Evolutionary conservation across 2,329 filamentous ascomycete species (phyloP).

Genomic region (Colletotrichum sp.): DNA sequence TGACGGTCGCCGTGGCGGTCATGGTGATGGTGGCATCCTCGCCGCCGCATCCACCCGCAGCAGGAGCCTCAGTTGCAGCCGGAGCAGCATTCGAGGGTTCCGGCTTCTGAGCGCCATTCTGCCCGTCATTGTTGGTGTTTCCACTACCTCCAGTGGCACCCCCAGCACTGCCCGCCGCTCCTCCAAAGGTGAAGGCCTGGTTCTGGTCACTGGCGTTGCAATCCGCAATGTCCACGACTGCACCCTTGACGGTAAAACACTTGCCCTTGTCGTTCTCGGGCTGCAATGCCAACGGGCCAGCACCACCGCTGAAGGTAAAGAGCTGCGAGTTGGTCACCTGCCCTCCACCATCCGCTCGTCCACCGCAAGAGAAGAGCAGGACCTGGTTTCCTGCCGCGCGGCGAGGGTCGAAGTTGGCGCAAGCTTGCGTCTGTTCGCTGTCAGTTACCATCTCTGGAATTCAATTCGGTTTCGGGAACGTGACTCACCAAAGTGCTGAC

Average conservation of each 20-base stretch:
- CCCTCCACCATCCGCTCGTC: conserved; percentile 59
- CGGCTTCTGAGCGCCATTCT: neutral
- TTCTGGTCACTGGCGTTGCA: conserved; percentile 44
- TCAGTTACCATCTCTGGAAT: neutral
- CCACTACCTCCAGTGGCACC: conserved; percentile 14
- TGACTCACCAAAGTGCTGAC: conserved; percentile 55
- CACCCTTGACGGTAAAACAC: conserved; percentile 51
- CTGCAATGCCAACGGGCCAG: conserved; percentile 46
- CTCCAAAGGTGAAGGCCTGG: conserved; percentile 45
- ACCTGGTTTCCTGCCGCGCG: conserved; percentile 56
- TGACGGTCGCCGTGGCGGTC: neutral
- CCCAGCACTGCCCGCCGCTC: neutral
- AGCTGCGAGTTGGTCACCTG: conserved; percentile 56
- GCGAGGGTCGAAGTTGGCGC: conserved; percentile 62
- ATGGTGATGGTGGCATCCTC: neutral
- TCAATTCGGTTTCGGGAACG: too few relatives aligned
- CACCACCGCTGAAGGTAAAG: conserved; percentile 49
- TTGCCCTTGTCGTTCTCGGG: conserved; percentile 49
- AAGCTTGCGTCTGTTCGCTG: conserved; percentile 53
- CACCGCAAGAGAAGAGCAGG: conserved; percentile 63
- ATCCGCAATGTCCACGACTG: conserved; percentile 45
- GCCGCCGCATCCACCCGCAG: neutral
- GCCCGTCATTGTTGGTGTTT: neutral
- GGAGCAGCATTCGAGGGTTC: neutral
- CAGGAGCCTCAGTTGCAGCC: neutral